Evolutionary conservation across 176 grass and related monocot genomes (phyloP), one percentile per base, ranked within the genome.

Genomic region (Paspalum vaginatum): DNA sequence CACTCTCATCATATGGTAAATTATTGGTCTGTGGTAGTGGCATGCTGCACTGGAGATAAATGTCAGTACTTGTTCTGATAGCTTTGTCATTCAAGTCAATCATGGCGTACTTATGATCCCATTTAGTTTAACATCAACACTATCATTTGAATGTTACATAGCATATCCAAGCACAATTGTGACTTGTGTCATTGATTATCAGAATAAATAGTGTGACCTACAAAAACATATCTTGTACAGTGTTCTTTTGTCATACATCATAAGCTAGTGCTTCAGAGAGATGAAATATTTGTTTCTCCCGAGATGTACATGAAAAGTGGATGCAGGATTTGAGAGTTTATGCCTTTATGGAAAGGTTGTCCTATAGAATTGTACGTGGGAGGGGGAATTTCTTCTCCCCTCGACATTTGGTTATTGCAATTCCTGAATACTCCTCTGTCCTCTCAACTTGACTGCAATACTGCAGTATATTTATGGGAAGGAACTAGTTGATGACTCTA

Each of bases 61-160:
- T 67, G 42, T 64, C 79, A 90, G 69, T 58, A 69, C 59, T 82
- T 84, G n/a, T 78, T 18, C 85, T 70, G 79, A 43, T 79, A 79
- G 26, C 40, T 56, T 85, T 75, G 48, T 63, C 46, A 75, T 63
- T 70, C 55, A 80, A 79, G 48, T 91, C 54, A 91, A 78, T 66
- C 80, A 68, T 78, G 40, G 40, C 27, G 70, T 73, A 57, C 71
- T 78, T 22, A 50, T 78, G 52, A 43, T 8, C 41, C 81, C 70
- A 76, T 55, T 75, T 74, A 41, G 43, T 83, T 74, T 71, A 88
- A 81, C 65, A 77, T 72, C 59, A 82, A 42, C 60, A 79, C 44
- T 83, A 82, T 54, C n/a, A 41, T 81, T 79, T 46, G 67, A 61
- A 80, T 52, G 14, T 39, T 41, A 17, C 32, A 67, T 72, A 72